phyloP scores from a whole-genome alignment of 2,329 filamentous ascomycete species.

The Talaromyces piceae region DNA sequence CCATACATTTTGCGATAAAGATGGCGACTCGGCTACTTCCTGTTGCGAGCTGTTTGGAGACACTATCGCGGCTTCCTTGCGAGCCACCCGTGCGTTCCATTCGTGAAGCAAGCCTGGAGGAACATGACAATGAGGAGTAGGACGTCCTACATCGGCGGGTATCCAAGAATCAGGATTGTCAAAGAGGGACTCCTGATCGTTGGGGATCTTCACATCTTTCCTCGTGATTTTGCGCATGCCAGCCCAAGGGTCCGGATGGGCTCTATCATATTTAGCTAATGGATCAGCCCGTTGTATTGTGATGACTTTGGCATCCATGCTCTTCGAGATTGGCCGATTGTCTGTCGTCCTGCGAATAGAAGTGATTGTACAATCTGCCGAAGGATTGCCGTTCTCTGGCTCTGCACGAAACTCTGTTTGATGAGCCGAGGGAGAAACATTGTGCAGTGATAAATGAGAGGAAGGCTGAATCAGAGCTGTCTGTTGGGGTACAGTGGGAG shows the following conservation, averaged over 20 bases:
- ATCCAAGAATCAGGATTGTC: constrained; percentile 36
- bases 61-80: constrained; percentile 6
- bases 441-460: neutral
- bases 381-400: neutral
- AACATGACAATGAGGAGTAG: constrained; percentile 24
- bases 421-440: neutral
- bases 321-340: neutral
- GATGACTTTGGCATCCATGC: neutral
- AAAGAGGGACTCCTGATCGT: constrained; percentile 45
- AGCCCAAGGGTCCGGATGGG: constrained; percentile 21
- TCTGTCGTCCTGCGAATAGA: neutral
- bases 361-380: neutral
- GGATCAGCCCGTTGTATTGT: neutral
- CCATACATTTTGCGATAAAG: constrained; percentile 9
- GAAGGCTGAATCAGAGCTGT: neutral
- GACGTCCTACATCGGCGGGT: constrained; percentile 24
- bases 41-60: constrained; percentile 6
- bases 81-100: constrained; percentile 27
- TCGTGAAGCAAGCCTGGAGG: constrained; percentile 26
- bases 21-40: constrained; percentile 1
- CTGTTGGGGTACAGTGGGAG: neutral
- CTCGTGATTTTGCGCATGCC: constrained; percentile 32
- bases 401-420: neutral
- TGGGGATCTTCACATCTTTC: constrained; percentile 40
- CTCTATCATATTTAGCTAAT: constrained; percentile 3